Percentiles rank a stretch among this genome's conserved stretches.
phyloP scores from a whole-genome alignment of 805 yeast genomes.

The Zygoascus bituminiphila region DNA sequence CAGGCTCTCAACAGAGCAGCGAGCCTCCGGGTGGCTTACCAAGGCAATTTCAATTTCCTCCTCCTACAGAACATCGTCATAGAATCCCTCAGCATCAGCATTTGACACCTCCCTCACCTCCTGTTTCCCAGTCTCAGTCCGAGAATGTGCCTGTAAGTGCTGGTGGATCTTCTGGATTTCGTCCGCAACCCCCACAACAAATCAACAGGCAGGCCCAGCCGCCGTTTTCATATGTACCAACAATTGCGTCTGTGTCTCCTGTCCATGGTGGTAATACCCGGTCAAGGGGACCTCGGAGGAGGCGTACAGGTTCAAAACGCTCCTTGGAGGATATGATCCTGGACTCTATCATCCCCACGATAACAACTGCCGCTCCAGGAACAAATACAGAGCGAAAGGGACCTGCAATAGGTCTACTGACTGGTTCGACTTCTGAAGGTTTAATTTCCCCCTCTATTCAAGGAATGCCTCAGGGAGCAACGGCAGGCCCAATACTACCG shows the following conservation, averaged over 20 bases:
- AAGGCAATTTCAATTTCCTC: background rate
- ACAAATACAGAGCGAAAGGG: constrained; percentile 2
- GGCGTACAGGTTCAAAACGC: constrained; percentile 21
- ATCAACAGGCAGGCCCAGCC: constrained; percentile 4
- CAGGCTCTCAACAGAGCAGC: background rate
- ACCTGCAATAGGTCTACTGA: constrained; percentile 10
- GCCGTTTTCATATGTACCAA: constrained; percentile 13
- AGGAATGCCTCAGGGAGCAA: constrained; percentile 3
- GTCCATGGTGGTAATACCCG: constrained; percentile 6
- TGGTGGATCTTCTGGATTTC: constrained; percentile 7
- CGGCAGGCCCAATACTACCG: constrained; percentile 11
- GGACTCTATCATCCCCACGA: constrained; percentile 16
- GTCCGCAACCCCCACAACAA: constrained; percentile 5
- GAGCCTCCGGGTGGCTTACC: background rate
- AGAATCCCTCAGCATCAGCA: background rate
- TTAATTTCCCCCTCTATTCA: constrained; percentile 14
- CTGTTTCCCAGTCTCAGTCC: background rate
- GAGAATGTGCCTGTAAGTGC: constrained; percentile 1
- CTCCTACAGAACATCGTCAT: background rate
- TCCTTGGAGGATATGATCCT: constrained; percentile 20
- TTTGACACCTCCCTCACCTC: background rate
- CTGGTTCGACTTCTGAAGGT: constrained; percentile 6
- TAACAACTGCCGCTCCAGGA: constrained; percentile 4
- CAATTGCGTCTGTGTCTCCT: constrained; percentile 16
- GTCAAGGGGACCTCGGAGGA: constrained; percentile 11